These are phyloP conservation scores for Microcyclosporella mali DNA, from an alignment of 2,329 filamentous ascomycete species.

Conservation along the genomic window DNA sequence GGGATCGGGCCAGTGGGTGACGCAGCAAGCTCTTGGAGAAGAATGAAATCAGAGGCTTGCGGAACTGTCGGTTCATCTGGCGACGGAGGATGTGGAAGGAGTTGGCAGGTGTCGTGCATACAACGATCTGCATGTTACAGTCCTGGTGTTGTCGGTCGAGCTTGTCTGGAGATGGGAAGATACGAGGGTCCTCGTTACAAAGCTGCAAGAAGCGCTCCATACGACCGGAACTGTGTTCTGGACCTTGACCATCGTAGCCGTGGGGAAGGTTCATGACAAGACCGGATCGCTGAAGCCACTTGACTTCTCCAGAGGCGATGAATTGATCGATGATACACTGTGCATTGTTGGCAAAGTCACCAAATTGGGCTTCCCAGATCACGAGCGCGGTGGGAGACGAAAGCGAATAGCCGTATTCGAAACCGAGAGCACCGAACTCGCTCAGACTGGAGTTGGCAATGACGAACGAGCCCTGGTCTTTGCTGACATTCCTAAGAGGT, in stretches of 20 bases:
- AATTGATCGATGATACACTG: conserved; percentile 99
- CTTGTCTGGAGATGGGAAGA: conserved; percentile 83
- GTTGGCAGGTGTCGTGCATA: conserved; percentile 94
- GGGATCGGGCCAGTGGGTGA: conserved; percentile 84
- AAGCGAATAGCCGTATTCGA: conserved; percentile 97
- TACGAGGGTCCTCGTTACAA: conserved; percentile 91
- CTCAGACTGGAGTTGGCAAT: conserved; percentile 91
- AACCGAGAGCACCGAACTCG: conserved; percentile 73
- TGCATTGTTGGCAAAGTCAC: conserved; percentile 99
- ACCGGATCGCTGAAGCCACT: conserved; percentile 97
- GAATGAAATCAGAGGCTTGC: conserved; percentile 96
- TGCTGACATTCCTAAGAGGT: conserved; percentile 78
- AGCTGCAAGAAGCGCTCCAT: conserved; percentile 97
- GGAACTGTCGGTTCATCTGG: conserved; percentile 98
- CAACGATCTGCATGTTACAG: conserved; percentile 98
- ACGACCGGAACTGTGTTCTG: conserved; percentile 94
- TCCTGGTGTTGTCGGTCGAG: conserved; percentile 96
- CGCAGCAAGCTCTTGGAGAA: conserved; percentile 96
- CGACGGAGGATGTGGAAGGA: conserved; percentile 92
- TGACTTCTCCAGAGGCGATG: conserved; percentile 92
- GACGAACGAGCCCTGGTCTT: conserved; percentile 91
- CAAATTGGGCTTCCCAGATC: conserved; percentile 99
- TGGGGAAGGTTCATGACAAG: conserved; percentile 94
- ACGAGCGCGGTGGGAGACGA: conserved; percentile 95
- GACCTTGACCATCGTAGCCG: conserved; percentile 96